phyloP scores from a whole-genome alignment of 2,329 filamentous ascomycete species.

The Cladophialophora immunda region DNA sequence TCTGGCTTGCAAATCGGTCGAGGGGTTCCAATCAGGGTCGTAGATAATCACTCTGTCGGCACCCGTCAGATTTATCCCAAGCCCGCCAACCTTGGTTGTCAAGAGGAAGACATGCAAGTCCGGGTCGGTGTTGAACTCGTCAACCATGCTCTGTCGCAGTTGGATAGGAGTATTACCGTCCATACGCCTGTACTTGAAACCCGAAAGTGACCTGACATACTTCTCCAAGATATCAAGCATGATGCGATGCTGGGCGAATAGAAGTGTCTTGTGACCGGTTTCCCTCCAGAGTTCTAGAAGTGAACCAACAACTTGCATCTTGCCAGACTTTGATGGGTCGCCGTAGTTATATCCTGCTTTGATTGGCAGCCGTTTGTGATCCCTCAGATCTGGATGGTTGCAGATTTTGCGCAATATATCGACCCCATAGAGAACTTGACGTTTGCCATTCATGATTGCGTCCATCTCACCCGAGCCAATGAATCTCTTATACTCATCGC shows the following conservation, averaged over 20 bases:
- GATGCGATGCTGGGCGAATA: conserved; percentile 92
- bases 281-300: conserved; percentile 88
- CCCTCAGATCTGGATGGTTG: conserved; percentile 90
- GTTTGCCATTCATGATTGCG: conserved; percentile 77
- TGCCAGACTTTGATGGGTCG: conserved; percentile 80
- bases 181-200: conserved; percentile 85
- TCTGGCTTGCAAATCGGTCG: conserved; percentile 92
- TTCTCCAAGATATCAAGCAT: conserved; percentile 95
- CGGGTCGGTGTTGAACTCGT: conserved; percentile 86
- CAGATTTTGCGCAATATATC: conserved; percentile 95
- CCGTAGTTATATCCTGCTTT: conserved; percentile 80
- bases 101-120: conserved; percentile 87
- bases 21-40: conserved; percentile 98
- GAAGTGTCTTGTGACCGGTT: conserved; percentile 89
- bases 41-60: conserved; percentile 97
- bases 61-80: conserved; percentile 93
- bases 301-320: conserved; percentile 93
- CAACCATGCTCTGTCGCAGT: conserved; percentile 86
- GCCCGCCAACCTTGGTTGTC: conserved; percentile 92
- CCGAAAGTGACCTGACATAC: conserved; percentile 73
- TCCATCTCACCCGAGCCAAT: conserved; percentile 83
- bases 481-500: conserved; percentile 81
- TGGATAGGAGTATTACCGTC: conserved; percentile 92
- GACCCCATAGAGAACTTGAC: conserved; percentile 86
- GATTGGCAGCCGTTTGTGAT: conserved; percentile 67